Conservation (phyloP, 2,329 filamentous ascomycete species). For the Penicillium concentricum region DNA sequence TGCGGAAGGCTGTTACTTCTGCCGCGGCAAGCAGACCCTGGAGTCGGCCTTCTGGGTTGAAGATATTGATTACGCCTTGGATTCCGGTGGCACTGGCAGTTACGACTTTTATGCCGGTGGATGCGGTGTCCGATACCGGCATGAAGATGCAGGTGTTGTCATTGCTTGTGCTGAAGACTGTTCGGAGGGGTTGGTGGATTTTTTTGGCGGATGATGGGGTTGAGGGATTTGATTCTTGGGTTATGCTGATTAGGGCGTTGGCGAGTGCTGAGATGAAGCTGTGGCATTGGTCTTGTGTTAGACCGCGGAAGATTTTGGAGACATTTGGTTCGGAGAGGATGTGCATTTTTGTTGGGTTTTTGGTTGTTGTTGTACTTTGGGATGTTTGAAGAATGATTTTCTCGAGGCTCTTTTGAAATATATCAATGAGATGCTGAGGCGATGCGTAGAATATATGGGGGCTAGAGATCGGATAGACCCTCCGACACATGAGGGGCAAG, state of each 20-base stretch:
- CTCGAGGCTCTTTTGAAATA: neutral
- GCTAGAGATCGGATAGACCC: neutral
- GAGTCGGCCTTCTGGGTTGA: conserved; percentile 61
- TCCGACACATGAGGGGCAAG: conserved; percentile 8
- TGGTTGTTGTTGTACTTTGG: neutral
- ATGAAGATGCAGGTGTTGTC: conserved; percentile 67
- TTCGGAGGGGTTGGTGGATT: conserved; percentile 47
- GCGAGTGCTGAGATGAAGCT: conserved; percentile 39
- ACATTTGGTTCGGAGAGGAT: conserved; percentile 37
- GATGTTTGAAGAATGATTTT: neutral
- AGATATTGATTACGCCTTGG: conserved; percentile 68
- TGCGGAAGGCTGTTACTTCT: conserved; percentile 77
- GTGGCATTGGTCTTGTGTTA: conserved; percentile 35
- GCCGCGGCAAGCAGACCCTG: conserved; percentile 70
- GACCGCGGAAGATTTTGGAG: conserved; percentile 31
- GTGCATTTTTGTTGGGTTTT: conserved; percentile 28
- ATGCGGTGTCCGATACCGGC: conserved; percentile 64
- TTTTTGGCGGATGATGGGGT: conserved; percentile 24
- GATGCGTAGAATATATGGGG: neutral
- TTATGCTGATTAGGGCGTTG: conserved; percentile 35
- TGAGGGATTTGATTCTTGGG: conserved; percentile 26
- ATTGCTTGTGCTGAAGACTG: conserved; percentile 39
- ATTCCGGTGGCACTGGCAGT: conserved; percentile 52
- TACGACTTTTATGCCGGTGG: conserved; percentile 71
- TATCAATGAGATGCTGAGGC: neutral